These are phyloP conservation scores for Aspergillus biplanus DNA, from an alignment of 495 filamentous ascomycete species.

Conservation along the genomic window DNA sequence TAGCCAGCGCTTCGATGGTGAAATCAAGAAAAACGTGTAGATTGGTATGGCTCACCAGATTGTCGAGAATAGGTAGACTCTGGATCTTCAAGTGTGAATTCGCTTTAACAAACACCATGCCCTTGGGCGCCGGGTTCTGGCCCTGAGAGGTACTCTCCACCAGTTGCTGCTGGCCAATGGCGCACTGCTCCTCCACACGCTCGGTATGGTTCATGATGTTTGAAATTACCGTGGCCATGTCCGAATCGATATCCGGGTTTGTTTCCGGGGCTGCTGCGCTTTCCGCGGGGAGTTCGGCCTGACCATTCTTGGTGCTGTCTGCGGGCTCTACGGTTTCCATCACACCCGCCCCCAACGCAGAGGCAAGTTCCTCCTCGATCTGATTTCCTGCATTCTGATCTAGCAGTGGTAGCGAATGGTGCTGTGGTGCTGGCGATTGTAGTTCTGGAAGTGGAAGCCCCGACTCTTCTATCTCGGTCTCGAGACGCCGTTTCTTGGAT, in stretches of 20 bases:
- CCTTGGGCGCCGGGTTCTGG: slow-evolving; percentile 37
- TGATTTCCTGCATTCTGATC: slow-evolving; percentile 37
- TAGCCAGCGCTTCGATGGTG: neutral
- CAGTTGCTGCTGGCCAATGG: slow-evolving; percentile 43
- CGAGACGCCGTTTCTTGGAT: slow-evolving; percentile 49
- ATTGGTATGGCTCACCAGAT: slow-evolving; percentile 55
- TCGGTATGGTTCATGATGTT: slow-evolving; percentile 55
- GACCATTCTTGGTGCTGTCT: slow-evolving; percentile 22
- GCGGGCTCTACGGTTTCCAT: slow-evolving; percentile 34
- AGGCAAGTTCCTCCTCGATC: slow-evolving; percentile 49
- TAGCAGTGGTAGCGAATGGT: neutral
- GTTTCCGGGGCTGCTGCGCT: slow-evolving; percentile 25
- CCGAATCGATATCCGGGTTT: slow-evolving; percentile 32
- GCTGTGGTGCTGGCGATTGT: slow-evolving; percentile 19
- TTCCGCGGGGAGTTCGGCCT: slow-evolving; percentile 25
- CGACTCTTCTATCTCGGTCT: slow-evolving; percentile 34
- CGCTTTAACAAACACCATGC: slow-evolving; percentile 53
- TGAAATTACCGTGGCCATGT: slow-evolving; percentile 45
- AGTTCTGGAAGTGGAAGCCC: slow-evolving; percentile 22
- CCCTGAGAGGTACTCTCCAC: slow-evolving; percentile 23
- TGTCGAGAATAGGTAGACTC: slow-evolving; percentile 74
- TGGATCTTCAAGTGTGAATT: slow-evolving; percentile 65
- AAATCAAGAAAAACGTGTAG: neutral
- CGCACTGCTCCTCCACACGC: slow-evolving; percentile 48
- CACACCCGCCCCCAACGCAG: slow-evolving; percentile 38